Base-by-base conservation (phyloP, 2,329 filamentous ascomycete genomes). In the Hypomyces rosellus region DNA sequence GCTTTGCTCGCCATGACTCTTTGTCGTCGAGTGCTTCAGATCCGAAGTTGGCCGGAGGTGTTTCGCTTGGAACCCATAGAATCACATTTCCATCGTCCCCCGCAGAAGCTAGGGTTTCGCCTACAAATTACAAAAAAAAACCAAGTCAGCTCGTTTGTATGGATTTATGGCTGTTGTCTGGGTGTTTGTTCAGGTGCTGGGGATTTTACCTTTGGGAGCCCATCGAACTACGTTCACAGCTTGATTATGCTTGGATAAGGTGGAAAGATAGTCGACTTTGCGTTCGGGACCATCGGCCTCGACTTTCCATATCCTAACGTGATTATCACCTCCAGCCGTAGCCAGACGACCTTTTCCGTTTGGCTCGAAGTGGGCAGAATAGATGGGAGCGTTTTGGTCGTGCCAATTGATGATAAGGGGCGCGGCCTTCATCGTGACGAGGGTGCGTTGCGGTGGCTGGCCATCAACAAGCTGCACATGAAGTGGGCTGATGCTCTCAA, bases 391-490 rank as follows among this genome's bases (percentile, higher is more conserved):
- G 73, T 95, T 96, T 66, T 96, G 89, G 70, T 96, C 89, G 72
- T 99, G 95, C 93, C 93, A 99, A 76, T 95, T 89, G 73, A 99
- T 92, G 66, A 97, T 92, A 61, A 99, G 80, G 61, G 93, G 92
- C 65, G 89, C 86, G 66, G 90, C 91, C 81, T 95, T 97, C 93
- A 99, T 99, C 67, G 69, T 76, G 70, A 64, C 64, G 61, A 60
- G 51, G 50, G 53, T 44, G 45, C 56, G 52, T 58, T 60, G 59
- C 41, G 59, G 59, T 43, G 57, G 38, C 44, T 20, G 12, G 40
- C 38, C 30, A 44, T 44, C 41, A 30, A 44, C 18, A n/a, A 44
- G 25, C 25, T 33, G 20, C 11, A 14, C 25, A 34, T 34, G 43
- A 15, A 45, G 43, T 15, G 16, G 30, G 30, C 20, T 15, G 13